Conservation (phyloP, 179 eudicot genomes). For the Beta corolliflora region DNA sequence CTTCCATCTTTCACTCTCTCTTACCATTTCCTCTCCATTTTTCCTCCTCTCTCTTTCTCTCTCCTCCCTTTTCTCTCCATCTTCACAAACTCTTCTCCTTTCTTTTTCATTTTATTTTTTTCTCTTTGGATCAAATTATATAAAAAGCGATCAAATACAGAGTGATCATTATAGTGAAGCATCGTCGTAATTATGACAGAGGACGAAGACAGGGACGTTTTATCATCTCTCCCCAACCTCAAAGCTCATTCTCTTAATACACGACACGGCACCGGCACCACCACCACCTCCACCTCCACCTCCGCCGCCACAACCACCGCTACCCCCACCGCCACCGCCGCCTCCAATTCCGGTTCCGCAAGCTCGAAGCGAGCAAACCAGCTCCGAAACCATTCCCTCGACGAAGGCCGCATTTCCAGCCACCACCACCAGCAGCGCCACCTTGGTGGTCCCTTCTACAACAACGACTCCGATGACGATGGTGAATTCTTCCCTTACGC, state of each 20-base stretch:
- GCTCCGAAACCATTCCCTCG: slow-evolving; percentile 28
- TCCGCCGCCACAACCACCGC: slow-evolving; percentile 61
- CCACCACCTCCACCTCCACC: slow-evolving; percentile 39
- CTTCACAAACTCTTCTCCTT: background rate
- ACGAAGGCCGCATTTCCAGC: slow-evolving; percentile 8
- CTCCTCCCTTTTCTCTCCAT: too few relatives aligned
- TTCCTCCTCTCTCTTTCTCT: too few relatives aligned
- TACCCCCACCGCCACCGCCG: slow-evolving; percentile 46
- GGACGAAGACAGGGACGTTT: slow-evolving; percentile 53
- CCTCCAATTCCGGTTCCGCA: background rate
- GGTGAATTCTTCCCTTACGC: slow-evolving; percentile 18
- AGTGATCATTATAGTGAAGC: background rate
- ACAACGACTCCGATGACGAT: background rate
- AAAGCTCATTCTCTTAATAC: slow-evolving; percentile 62
- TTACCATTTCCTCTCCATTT: slow-evolving; percentile 9
- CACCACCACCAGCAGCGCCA: background rate
- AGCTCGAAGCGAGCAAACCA: slow-evolving; percentile 31
- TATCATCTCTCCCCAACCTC: slow-evolving; percentile 37
- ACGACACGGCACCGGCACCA: slow-evolving; percentile 52
- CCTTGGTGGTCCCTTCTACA: slow-evolving; percentile 7
- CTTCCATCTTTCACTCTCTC: slow-evolving; percentile 17
- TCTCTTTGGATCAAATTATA: background rate
- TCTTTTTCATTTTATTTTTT: too few relatives aligned
- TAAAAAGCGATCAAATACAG: background rate
- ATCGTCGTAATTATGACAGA: slow-evolving; percentile 27